Base-by-base conservation (phyloP, 2,329 filamentous ascomycete species). In the Nothomitra cinnamomea region DNA sequence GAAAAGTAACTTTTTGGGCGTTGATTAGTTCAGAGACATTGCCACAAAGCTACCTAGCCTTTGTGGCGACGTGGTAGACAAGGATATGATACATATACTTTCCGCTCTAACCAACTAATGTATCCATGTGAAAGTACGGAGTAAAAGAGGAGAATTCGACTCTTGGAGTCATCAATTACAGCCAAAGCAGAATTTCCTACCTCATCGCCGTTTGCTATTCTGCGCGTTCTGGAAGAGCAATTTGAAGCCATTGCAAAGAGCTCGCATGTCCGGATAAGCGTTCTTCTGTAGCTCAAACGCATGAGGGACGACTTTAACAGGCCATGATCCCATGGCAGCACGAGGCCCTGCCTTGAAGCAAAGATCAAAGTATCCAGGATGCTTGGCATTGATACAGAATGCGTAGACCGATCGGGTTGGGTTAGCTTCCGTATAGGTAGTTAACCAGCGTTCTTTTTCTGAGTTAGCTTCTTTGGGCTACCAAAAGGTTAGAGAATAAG, bases 231-330 rank as follows among this genome's bases (percentile, higher is more conserved):
- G 73, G 65, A 88, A 88, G 53, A 89, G 74, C 63, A 90, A 69
- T 75, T 96, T 96, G 75, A 96, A 96, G 4, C 90, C 92, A 69
- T 98, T 98, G 74, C 90, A 95, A 58, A 98, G 72, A 50, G 88
- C 87, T 60, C 84, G 78, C 85, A 96, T 95, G 62, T 96, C 89
- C 0, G 92, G 90, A 65, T 98, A 98, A 52, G 83, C 79, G 60
- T 85, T 85, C 60, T 85, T 85, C 69, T 88, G 81, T 61, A 98
- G 76, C 71, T 96, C 88, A 64, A 90, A 98, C 3, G 87, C 92
- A 62, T 94, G 85, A 1, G 92, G 92, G 17, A 96, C 85, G 38
- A 95, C 82, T 61, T 92, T 89, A 58, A 98, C 87, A 3, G 81
- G 79, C 82, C 90, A 89, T 48, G 80, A 81, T 58, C 85, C 81